Evolutionary conservation across 1,139 yeast species (phyloP).

Genomic region (Magnusiomyces tetraspermus): DNA sequence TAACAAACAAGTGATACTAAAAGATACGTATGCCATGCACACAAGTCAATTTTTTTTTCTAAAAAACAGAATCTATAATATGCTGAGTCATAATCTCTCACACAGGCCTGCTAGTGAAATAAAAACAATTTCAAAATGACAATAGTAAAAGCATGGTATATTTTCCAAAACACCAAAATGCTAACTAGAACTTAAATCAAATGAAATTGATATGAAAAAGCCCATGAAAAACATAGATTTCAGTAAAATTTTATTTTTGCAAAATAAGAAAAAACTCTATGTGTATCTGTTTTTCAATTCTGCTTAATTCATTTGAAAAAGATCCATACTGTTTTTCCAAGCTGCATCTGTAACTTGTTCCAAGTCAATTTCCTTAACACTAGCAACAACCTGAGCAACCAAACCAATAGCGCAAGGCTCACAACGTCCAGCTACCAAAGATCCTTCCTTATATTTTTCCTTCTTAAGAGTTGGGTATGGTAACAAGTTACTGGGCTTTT

Average conservation of each 20-base stretch:
- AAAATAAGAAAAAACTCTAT: background rate
- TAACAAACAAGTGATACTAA: too few relatives aligned
- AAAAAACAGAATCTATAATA: too few relatives aligned
- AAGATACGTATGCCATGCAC: too few relatives aligned
- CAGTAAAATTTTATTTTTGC: background rate
- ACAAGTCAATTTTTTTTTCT: too few relatives aligned
- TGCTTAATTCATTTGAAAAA: constrained; percentile 38
- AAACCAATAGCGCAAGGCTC: constrained; percentile 82
- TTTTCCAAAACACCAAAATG: too few relatives aligned
- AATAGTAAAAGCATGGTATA: too few relatives aligned
- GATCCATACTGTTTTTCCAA: constrained; percentile 50
- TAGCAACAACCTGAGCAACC: constrained; percentile 71
- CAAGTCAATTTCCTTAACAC: constrained; percentile 43
- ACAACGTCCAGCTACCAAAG: constrained; percentile 73
- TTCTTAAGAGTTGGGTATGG: constrained; percentile 60
- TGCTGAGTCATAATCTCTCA: too few relatives aligned
- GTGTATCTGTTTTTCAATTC: background rate
- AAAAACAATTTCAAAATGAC: too few relatives aligned
- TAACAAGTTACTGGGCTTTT: constrained; percentile 29
- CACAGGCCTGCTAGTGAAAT: too few relatives aligned
- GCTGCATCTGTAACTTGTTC: constrained; percentile 50
- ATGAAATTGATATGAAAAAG: too few relatives aligned
- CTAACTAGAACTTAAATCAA: too few relatives aligned
- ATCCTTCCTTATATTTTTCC: constrained; percentile 41
- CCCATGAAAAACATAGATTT: background rate